Base-by-base conservation (phyloP, 495 filamentous ascomycete genomes). In the Trypethelium eluteriae region DNA sequence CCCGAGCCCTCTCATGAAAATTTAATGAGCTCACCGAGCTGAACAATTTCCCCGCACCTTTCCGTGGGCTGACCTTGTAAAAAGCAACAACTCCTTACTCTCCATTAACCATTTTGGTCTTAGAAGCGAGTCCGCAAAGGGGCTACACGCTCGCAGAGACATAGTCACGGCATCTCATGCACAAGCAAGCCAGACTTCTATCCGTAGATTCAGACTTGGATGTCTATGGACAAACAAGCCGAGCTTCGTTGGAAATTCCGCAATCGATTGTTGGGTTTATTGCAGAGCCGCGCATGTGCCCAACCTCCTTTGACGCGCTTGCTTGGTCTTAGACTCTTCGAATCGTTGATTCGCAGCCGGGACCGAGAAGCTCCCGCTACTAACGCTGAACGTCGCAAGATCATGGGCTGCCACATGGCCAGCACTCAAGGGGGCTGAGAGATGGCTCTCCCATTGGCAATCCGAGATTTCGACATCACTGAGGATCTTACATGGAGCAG, bases 341-440 rank as follows among this genome's bases (percentile, higher is more conserved):
- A 59, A 59, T 59, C 53, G 25, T 9, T 25, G 5, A 3, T 9
- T 36, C 6, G 53, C 4, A 11, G 53, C 7, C 25, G 32, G 18
- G 36, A 36, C 53, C 53, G 32, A 36, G 32, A 59, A 10, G 53
- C 18, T 59, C 36, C 53, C 5, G 53, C 7, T 35, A 32, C 53
- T 59, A 59, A 59, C 53, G 53, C 53, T 2, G 18, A n/a, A 59
- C 18, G 53, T 59, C 53, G 53, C 53, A 59, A 34, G 7, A 5
- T 32, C 32, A n/a, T 36, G 53, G 53, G 53, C n/a, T 34, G 53
- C 53, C 53, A 59, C 53, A 59, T 59, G 53, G 53, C 7, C 53
- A 59, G 18, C 25, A 59, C 53, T 34, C 6, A 32, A 11, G 34
- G 53, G 36, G 53, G 53, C 53, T 59, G 53, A 59, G 32, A 14